Conservation (phyloP, 257 asterid species). For the Echites panduratus region DNA sequence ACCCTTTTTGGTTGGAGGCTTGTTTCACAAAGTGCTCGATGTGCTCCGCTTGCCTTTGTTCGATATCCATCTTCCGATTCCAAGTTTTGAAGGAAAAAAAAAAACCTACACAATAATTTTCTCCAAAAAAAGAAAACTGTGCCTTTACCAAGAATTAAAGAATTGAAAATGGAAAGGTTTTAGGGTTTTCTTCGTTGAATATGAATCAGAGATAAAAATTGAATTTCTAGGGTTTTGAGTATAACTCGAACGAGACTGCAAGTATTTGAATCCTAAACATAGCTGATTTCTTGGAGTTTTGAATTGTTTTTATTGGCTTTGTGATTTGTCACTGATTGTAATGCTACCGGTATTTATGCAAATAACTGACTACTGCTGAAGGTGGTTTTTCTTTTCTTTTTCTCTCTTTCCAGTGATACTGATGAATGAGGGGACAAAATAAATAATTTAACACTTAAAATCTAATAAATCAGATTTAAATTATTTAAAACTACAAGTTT, state of each 20-base stretch:
- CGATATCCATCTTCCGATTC: conserved; percentile 60
- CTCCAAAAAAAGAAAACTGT: not conserved
- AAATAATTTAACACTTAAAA: too few species aligned
- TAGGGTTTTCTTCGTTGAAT: conserved; percentile 4
- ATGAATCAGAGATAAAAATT: not conserved
- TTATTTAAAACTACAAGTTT: too few species aligned
- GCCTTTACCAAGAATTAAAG: not conserved
- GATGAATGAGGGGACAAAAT: too few species aligned
- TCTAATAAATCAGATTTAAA: too few species aligned
- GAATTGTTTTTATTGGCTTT: not conserved
- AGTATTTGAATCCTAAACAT: not conserved
- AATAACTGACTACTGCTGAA: too few species aligned
- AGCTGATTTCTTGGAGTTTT: not conserved
- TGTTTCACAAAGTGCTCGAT: conserved; percentile 71
- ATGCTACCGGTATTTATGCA: not conserved
- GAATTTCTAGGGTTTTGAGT: conserved; percentile 4
- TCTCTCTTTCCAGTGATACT: too few species aligned
- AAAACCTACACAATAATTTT: not conserved
- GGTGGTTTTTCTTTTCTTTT: too few species aligned
- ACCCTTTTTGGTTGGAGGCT: conserved; percentile 49
- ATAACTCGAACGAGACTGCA: not conserved
- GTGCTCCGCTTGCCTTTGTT: conserved; percentile 80
- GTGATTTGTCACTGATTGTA: not conserved
- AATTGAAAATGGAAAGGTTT: not conserved
- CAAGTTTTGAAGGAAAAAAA: conserved; percentile 5